Evolutionary conservation across 192 early-diverging fungal genomes (phyloP), one percentile per base, ranked within the genome.

Genomic region (Podila minutissima): DNA sequence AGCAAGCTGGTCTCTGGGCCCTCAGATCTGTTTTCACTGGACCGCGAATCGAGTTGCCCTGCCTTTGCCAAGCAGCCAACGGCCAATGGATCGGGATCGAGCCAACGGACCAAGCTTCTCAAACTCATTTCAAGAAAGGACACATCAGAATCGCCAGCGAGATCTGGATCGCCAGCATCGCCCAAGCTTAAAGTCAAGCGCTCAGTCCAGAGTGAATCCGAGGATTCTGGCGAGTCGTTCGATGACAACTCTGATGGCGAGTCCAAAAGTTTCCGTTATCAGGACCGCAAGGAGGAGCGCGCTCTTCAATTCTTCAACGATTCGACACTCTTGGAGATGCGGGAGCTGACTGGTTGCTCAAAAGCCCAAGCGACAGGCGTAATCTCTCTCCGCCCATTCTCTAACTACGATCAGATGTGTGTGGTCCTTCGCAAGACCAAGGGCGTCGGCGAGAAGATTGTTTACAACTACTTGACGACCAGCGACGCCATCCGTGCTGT

Each of bases 401-500:
- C 68, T 28, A 84, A 88, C 57, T 74, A 86, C 58, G 84, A 91
- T 13, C 69, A 88, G 24, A 41, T 93, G 9, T 75, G 88, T 71
- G 64, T 77, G 22, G 71, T 82, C 20, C 65, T 94, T 73, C 88
- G 88, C 64, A 74, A 62, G 13, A 77, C 85, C 29, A 84, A 85
- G 10, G 90, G 90, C 17, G 83, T 92, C 10, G 84, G 85, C 33
- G 81, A 82, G 12, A 85, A 71, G 28, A 76, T 88, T 29, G 76
- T 91, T n/a, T 74, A 83, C 32, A 83, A 84, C 19, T 92, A 91
- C 60, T 66, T 83, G 51, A 83, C 88, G 2, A 82, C 91, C 24
- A 81, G 88, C 66, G 86, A 88, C 74, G 94, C 82, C 2, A 95
- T 90, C 76, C 83, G 60, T n/a, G 89, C 84, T 49, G 91, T 91